Conservation (phyloP, 176 grass and related monocot genomes). For the Melocanna baccifera region DNA sequence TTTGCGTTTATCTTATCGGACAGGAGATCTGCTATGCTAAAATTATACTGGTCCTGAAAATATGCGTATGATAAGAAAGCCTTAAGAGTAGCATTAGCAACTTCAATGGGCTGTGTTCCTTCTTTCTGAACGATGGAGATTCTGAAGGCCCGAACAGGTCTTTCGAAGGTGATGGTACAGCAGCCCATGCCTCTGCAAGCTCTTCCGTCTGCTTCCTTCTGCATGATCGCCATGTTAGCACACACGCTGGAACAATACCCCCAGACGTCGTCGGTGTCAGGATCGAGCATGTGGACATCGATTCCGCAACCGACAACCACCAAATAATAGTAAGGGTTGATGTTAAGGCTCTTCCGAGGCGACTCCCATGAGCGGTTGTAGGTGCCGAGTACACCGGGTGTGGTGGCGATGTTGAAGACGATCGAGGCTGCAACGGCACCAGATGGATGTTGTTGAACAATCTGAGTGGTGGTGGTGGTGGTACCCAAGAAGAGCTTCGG, state of each 20-base stretch:
- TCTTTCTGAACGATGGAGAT: background rate
- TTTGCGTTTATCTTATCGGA: background rate
- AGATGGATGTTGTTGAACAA: background rate
- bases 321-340: too few relatives aligned
- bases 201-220: background rate
- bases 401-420: background rate
- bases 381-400: background rate
- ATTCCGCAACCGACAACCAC: background rate
- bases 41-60: too few relatives aligned
- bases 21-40: background rate
- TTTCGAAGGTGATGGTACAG: background rate
- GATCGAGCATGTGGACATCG: background rate
- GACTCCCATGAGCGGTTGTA: background rate
- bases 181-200: background rate
- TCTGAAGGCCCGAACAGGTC: background rate
- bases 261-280: background rate
- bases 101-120: too few relatives aligned
- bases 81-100: background rate
- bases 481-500: slow-evolving; percentile 15
- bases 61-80: background rate
- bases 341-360: background rate
- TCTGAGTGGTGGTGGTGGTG: background rate
- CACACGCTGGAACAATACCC: background rate
- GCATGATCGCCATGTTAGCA: background rate
- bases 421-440: background rate